Evolutionary conservation across 306 rosid species (phyloP).

Genomic region (Canavalia gladiata): DNA sequence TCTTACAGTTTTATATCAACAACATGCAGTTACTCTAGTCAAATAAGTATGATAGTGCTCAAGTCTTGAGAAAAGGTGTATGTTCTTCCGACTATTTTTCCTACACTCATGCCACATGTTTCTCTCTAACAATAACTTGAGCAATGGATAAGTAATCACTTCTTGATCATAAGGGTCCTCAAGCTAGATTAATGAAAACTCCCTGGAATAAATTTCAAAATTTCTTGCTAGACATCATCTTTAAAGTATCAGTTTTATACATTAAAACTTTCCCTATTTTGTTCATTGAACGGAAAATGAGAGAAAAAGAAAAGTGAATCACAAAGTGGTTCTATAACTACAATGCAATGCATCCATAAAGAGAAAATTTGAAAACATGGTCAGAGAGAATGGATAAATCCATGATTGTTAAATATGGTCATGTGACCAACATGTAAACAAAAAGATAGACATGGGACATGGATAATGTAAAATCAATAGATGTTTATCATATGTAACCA

Average conservation of each 20-base stretch:
- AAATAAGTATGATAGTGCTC: slow-evolving; percentile 49
- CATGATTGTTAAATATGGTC: too few species aligned
- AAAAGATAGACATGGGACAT: too few species aligned
- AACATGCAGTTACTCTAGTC: slow-evolving; percentile 44
- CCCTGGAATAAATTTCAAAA: slow-evolving; percentile 65
- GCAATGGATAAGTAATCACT: slow-evolving; percentile 45
- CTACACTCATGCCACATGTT: slow-evolving; percentile 48
- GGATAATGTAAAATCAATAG: too few species aligned
- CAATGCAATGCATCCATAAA: too few species aligned
- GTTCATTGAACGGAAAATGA: slow-evolving; percentile 32
- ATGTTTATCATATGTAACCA: too few species aligned
- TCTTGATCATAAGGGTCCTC: slow-evolving; percentile 49
- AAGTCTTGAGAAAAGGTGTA: slow-evolving; percentile 49
- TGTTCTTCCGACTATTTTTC: slow-evolving; percentile 50
- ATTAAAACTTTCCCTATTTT: slow-evolving; percentile 41
- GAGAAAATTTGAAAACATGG: too few species aligned
- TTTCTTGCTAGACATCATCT: slow-evolving; percentile 30
- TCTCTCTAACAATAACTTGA: slow-evolving; percentile 49
- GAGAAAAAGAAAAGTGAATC: too few species aligned
- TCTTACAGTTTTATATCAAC: too few species aligned
- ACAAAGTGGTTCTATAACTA: too few species aligned
- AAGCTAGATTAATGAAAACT: slow-evolving; percentile 89
- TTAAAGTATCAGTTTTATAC: neutral
- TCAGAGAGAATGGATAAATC: too few species aligned
- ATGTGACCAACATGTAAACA: too few species aligned